Base-by-base conservation (phyloP, 2,329 filamentous ascomycete genomes). In the Cercospora brassicicola region DNA sequence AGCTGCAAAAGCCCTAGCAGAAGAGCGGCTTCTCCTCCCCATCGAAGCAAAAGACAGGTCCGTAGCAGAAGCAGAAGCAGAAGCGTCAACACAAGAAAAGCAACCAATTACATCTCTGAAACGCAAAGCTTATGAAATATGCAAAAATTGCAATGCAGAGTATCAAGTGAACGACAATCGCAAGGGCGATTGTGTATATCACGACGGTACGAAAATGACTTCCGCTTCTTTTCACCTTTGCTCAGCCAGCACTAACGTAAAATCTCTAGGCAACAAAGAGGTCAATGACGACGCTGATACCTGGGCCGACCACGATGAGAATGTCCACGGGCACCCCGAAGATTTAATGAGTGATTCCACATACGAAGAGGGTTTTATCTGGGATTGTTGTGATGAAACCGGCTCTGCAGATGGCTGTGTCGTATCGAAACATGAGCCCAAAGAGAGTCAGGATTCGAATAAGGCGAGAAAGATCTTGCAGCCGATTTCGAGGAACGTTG, bases 101-200 rank as follows among this genome's bases (percentile, higher is more conserved):
- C 26, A 55, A 26, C 8, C 4, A 55, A 15, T 5, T 4, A 8
- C 51, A 7, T 48, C 55, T 23, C 8, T 30, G 33, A 63, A 67
- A 39, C 48, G 65, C 5, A 67, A 67, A 45, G 65, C 65, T n/a
- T 59, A 59, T 13, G 65, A 67, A 23, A 63, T 28, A 2, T 67
- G 65, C 53, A 53, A 45, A n/a, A 67, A 67, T 26, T 62, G 65
- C 48, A 26, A 51, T 3, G n/a, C 15, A 13, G 65, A 67, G 51
- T 67, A 57, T n/a, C 15, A 11, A 3, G 33, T 63, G 10, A 20
- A 45, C 8, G 15, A 23, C 11, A 67, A 67, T 30, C 15, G 20
- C 36, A 45, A 59, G 7, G 65, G 59, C 15, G 36, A 31, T 23
- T 67, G 65, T 10, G 33, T 67, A 20, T 67, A 62, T 18, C 65